Evolutionary conservation across 768 basidiomycete genomes (phyloP), one percentile per base, ranked within the genome.

Genomic region (Leccinum incarnatum): DNA sequence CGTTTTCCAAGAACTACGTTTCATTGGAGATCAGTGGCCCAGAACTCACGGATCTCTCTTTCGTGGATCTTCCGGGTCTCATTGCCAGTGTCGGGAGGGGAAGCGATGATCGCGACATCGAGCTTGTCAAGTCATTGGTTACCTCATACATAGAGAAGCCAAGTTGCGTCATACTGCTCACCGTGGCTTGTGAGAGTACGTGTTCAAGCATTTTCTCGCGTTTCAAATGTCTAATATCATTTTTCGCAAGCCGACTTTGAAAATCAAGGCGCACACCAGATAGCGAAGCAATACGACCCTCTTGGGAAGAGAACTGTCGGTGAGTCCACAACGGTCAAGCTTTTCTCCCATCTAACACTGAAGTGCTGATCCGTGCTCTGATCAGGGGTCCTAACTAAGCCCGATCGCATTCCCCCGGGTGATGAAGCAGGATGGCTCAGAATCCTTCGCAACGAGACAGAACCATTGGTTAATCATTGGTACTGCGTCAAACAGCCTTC

Each of bases 261-360:
- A 63, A 93, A 89, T 45, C 89, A 92, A 68, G 86, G 85, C 0
- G 89, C 89, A 0, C 84, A 87, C 58, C 75, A 80, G n/a, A 73
- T 92, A 0, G 83, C 87, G 0, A 86, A 84, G 64, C 53, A 73
- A 14, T 73, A 80, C 51, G 89, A 91, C 60, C 82, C 84, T 0
- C 72, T 81, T 1, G 88, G 89, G 0, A 79, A 78, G 52, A 78
- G 88, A 4, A 92, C 89, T 0, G 86, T 91, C 17, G 89, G 90
- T 88, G 60, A 14, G 79, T 54, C 15, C 3, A 6, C 65, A 6
- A 19, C 27, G 79, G 80, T 84, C 10, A 81, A 86, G 0, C 58
- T 82, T 40, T 83, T 45, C 81, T 80, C 0, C 79, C 84, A 0
- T 77, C 82, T 7, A 34, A 12, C 32, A 14, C 32, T 14, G 3